Conservation (phyloP, 2,329 filamentous ascomycete genomes). For the Alternaria ventricosa region DNA sequence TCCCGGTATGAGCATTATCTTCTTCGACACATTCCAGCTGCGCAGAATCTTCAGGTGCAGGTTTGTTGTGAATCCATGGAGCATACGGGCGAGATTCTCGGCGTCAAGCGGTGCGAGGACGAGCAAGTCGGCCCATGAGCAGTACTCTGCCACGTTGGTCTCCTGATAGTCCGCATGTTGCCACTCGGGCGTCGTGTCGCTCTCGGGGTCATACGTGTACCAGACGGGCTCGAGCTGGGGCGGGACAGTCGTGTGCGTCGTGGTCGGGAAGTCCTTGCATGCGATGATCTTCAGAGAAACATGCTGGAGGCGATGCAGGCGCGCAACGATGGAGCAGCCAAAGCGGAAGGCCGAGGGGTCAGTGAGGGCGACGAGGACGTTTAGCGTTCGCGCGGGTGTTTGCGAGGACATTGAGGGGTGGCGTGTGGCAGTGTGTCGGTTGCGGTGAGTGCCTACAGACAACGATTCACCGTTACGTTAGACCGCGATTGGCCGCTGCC, state of each 20-base stretch:
- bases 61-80: slow-evolving; percentile 81
- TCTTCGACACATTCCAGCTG: slow-evolving; percentile 87
- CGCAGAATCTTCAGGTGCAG: slow-evolving; percentile 80
- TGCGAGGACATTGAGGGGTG: slow-evolving; percentile 28
- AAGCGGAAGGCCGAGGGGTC: slow-evolving; percentile 70
- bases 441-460: slow-evolving; percentile 1
- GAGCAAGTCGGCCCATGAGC: slow-evolving; percentile 86
- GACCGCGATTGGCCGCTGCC: slow-evolving; percentile 31
- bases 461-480: slow-evolving; percentile 17
- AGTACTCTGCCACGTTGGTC: slow-evolving; percentile 70
- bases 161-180: slow-evolving; percentile 43
- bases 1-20: slow-evolving; percentile 81
- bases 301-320: slow-evolving; percentile 72
- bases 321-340: slow-evolving; percentile 69
- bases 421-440: slow-evolving; percentile 8
- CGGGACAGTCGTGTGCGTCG: slow-evolving; percentile 28
- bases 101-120: slow-evolving; percentile 86
- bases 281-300: slow-evolving; percentile 53
- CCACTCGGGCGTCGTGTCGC: slow-evolving; percentile 25
- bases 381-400: slow-evolving; percentile 35
- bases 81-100: slow-evolving; percentile 84
- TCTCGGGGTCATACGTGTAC: slow-evolving; percentile 37
- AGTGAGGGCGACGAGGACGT: slow-evolving; percentile 69
- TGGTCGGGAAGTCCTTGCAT: slow-evolving; percentile 33
- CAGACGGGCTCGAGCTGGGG: slow-evolving; percentile 38